These are phyloP conservation scores for Penicillium sclerotiorum DNA, from an alignment of 2,329 filamentous ascomycete species.

Conservation along the genomic window DNA sequence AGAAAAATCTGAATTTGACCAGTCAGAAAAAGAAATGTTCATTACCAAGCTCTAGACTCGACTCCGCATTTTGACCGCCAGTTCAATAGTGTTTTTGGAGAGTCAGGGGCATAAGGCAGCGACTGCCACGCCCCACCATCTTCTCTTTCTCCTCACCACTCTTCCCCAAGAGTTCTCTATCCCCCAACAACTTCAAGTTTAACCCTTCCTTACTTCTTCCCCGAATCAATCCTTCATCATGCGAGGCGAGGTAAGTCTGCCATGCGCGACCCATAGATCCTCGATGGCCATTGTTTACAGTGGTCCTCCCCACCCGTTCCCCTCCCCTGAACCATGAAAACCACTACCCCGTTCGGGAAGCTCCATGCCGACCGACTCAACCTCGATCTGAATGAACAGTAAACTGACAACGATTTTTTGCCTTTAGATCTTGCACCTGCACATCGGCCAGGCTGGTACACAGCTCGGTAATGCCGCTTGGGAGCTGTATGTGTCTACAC, in stretches of 20 bases:
- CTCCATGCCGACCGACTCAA: neutral
- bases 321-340: constrained; percentile 19
- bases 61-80: constrained; percentile 7
- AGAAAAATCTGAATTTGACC: too few species aligned
- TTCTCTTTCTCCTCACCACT: neutral
- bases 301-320: constrained; percentile 17
- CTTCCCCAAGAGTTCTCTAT: neutral
- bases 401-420: too few species aligned
- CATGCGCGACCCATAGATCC: neutral
- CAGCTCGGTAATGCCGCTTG: constrained; percentile 70
- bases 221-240: constrained; percentile 29
- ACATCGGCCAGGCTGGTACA: constrained; percentile 69
- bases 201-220: too few species aligned
- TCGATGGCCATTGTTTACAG: constrained; percentile 19
- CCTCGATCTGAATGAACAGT: constrained; percentile 9
- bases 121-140: neutral
- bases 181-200: constrained; percentile 6
- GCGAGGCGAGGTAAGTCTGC: constrained; percentile 39
- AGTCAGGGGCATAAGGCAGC: too few species aligned
- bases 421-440: constrained; percentile 67
- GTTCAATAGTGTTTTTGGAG: neutral
- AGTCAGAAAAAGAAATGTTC: neutral
- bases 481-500: constrained; percentile 61
- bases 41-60: too few species aligned
- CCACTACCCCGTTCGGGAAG: constrained; percentile 2